A percentile compares a stretch with the other conserved stretches of the same genome.
Conservation (phyloP, 495 filamentous ascomycete species). For the Lasiosphaeria hispida region DNA sequence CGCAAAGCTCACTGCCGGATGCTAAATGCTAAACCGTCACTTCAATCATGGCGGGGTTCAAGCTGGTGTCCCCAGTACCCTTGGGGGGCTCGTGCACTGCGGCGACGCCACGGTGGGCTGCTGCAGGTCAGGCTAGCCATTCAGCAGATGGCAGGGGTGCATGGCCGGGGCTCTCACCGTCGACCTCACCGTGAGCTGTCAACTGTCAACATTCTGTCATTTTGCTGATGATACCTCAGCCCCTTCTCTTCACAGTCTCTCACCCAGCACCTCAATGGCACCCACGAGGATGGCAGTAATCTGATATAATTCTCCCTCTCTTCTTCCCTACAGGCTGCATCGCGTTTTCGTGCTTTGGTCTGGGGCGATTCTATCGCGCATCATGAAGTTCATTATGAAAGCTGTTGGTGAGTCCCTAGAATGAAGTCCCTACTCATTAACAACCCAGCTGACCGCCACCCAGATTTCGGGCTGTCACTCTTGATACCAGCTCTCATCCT, state of each 20-base stretch:
- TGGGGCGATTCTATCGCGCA: background rate
- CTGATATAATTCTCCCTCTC: no score
- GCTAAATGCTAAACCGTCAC: background rate
- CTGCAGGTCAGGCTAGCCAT: no score
- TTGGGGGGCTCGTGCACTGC: constrained; percentile 15
- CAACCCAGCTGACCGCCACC: background rate
- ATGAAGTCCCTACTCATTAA: background rate
- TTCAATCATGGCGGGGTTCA: constrained; percentile 9
- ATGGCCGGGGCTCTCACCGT: no score
- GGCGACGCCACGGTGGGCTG: background rate
- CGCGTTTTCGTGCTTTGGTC: no score
- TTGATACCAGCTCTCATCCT: constrained; percentile 66
- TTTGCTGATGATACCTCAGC: background rate
- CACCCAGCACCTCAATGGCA: background rate
- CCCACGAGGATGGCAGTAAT: no score
- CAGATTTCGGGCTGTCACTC: constrained; percentile 53
- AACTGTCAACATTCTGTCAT: no score
- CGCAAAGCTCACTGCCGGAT: no score
- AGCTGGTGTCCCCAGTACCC: background rate
- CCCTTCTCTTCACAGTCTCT: background rate
- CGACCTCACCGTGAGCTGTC: no score
- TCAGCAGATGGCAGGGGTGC: no score
- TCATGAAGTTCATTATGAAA: constrained; percentile 9
- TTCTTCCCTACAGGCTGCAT: no score
- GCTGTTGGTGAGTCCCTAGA: constrained; percentile 11